Evolutionary conservation across 2,329 filamentous ascomycete species (phyloP).

Genomic region (Fusarium clavum): DNA sequence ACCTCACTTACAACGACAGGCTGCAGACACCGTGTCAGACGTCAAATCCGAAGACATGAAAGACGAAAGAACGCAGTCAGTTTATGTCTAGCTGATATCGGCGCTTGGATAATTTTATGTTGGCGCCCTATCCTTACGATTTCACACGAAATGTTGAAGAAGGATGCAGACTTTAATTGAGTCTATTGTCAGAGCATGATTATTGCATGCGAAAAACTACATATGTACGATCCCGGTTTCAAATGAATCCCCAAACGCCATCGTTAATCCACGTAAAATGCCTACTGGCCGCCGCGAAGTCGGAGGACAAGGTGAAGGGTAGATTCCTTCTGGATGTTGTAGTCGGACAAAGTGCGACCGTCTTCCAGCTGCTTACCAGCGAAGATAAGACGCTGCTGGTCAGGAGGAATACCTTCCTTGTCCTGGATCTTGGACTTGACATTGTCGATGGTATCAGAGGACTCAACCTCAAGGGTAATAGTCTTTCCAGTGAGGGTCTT

Average conservation of each 20-base stretch:
- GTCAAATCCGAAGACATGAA: background rate
- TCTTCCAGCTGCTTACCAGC: slow-evolving; percentile 95
- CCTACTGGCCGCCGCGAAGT: slow-evolving; percentile 79
- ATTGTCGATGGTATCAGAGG: slow-evolving; percentile 91
- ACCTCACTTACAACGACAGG: slow-evolving; percentile 9
- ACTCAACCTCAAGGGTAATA: slow-evolving; percentile 91
- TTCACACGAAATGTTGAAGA: background rate
- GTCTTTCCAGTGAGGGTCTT: slow-evolving; percentile 94
- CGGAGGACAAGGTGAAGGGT: slow-evolving; percentile 85
- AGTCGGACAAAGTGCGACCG: slow-evolving; percentile 89
- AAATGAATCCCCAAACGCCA: slow-evolving; percentile 54
- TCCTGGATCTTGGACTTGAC: slow-evolving; percentile 95
- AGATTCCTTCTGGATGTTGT: slow-evolving; percentile 96
- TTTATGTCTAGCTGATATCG: background rate
- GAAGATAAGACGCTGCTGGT: slow-evolving; percentile 94
- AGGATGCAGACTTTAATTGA: slow-evolving; percentile 31
- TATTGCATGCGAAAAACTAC: slow-evolving; percentile 33
- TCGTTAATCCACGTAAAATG: slow-evolving; percentile 63
- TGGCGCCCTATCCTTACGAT: background rate
- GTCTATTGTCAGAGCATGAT: slow-evolving; percentile 38
- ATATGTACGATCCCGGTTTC: slow-evolving; percentile 22
- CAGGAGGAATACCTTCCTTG: slow-evolving; percentile 92
- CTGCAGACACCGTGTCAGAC: background rate
- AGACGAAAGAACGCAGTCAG: background rate
- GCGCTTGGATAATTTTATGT: background rate